These are phyloP conservation scores for Apiotrichum mycotoxinovorans DNA, from an alignment of 1,284 basidiomycete species.

Conservation along the genomic window DNA sequence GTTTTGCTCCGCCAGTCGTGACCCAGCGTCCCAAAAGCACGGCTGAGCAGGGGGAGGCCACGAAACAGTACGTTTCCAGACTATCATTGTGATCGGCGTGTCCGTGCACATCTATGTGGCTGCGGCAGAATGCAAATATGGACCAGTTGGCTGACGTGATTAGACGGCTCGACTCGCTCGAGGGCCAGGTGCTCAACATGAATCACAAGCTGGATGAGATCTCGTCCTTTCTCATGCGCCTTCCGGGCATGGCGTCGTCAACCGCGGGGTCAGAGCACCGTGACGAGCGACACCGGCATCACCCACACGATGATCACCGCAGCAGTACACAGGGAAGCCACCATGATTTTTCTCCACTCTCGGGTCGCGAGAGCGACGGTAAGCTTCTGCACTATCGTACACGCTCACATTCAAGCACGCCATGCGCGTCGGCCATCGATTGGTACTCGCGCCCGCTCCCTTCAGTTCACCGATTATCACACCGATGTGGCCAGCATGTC, in stretches of 20 bases:
- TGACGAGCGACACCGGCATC: not conserved
- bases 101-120: not conserved
- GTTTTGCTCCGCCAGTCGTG: conserved; percentile 7
- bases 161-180: conserved; percentile 11
- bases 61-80: not conserved
- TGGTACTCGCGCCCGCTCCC: not conserved
- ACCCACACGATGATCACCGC: not conserved
- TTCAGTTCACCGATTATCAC: conserved; percentile 1
- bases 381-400: not conserved
- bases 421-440: not conserved
- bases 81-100: too few species aligned
- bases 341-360: not conserved
- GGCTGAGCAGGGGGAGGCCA: not conserved
- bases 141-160: not conserved
- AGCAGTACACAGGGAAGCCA: not conserved
- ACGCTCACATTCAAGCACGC: not conserved
- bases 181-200: conserved; percentile 7
- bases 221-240: not conserved
- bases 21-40: not conserved
- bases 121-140: too few species aligned
- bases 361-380: not conserved
- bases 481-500: not conserved
- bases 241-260: not conserved
- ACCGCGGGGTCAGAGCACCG: not conserved
- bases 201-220: conserved; percentile 11